Evolutionary conservation across 176 grass and related monocot genomes (phyloP).

Genomic region (Melocanna baccifera): DNA sequence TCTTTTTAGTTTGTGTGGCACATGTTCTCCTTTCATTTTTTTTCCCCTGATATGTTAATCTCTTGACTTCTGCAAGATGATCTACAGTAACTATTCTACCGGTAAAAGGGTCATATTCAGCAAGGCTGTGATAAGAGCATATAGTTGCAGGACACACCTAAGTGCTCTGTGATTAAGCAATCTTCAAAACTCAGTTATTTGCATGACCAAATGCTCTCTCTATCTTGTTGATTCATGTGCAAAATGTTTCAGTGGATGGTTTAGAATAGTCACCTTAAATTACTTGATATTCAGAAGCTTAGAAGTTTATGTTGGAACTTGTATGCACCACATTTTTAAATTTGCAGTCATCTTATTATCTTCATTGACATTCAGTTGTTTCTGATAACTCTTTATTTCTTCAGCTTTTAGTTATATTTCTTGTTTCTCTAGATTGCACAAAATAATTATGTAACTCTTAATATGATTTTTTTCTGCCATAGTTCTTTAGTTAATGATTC

Average conservation of each 20-base stretch:
- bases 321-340: not conserved
- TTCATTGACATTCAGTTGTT: too few relatives aligned
- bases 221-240: not conserved
- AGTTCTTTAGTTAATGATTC: constrained; percentile 21
- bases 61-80: not conserved
- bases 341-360: not conserved
- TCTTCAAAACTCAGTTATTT: not conserved
- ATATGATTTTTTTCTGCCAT: not conserved
- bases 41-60: not conserved
- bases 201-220: not conserved
- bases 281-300: not conserved
- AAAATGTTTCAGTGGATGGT: not conserved
- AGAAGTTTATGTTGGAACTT: not conserved
- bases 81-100: not conserved
- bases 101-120: not conserved
- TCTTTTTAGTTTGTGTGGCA: not conserved
- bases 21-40: not conserved
- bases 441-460: not conserved
- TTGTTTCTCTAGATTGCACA: constrained; percentile 6
- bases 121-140: not conserved
- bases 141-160: not conserved
- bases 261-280: not conserved
- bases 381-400: not conserved
- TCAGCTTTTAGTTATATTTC: not conserved
- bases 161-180: not conserved